phyloP scores from a whole-genome alignment of 2,329 filamentous ascomycete genomes.

The Tolypocladium nubicola region DNA sequence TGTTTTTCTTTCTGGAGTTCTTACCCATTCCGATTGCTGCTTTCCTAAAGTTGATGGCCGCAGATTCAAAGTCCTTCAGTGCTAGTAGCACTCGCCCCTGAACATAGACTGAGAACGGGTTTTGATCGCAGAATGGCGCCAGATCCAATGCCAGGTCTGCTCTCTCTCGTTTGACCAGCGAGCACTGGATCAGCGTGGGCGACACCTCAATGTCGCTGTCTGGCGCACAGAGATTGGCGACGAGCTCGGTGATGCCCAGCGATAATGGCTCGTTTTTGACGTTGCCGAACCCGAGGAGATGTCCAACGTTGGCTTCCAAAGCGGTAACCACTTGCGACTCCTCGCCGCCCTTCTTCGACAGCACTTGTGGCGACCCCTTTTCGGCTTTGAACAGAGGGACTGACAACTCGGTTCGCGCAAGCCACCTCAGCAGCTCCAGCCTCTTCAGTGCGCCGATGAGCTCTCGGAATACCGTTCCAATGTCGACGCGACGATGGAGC shows the following conservation, averaged over 20 bases:
- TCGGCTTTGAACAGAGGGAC: slow-evolving; percentile 32
- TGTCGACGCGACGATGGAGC: slow-evolving; percentile 47
- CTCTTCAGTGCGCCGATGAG: slow-evolving; percentile 63
- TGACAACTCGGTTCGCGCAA: slow-evolving; percentile 47
- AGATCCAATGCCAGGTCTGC: slow-evolving; percentile 50
- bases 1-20: slow-evolving; percentile 15
- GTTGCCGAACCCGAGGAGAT: slow-evolving; percentile 52
- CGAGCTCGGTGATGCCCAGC: slow-evolving; percentile 54
- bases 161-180: slow-evolving; percentile 46
- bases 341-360: slow-evolving; percentile 31
- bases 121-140: slow-evolving; percentile 42
- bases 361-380: slow-evolving; percentile 18
- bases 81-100: slow-evolving; percentile 71
- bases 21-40: slow-evolving; percentile 74
- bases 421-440: slow-evolving; percentile 63
- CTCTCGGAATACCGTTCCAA: slow-evolving; percentile 58
- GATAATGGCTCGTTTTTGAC: slow-evolving; percentile 39
- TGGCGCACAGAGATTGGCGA: slow-evolving; percentile 53
- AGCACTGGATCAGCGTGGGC: slow-evolving; percentile 50
- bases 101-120: slow-evolving; percentile 65
- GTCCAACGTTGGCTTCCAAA: slow-evolving; percentile 48
- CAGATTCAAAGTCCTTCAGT: slow-evolving; percentile 61
- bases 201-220: slow-evolving; percentile 57
- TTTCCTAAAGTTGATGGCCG: slow-evolving; percentile 68
- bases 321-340: slow-evolving; percentile 42